These are phyloP conservation scores for Malus hybrid DNA, from an alignment of 331 rosid species.

Conservation along the genomic window DNA sequence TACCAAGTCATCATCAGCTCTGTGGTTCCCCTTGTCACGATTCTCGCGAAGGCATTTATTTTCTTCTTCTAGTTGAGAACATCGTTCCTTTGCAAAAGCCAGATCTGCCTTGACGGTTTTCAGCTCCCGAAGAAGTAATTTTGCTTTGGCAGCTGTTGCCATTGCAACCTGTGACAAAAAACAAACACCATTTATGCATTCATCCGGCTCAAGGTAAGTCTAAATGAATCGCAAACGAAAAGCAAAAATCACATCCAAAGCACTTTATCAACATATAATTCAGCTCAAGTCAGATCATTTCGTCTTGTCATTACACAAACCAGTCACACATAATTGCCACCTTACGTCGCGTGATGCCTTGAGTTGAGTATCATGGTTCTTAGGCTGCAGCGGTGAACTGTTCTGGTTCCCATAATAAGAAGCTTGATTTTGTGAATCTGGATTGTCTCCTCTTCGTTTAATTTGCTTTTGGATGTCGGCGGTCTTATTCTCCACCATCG, in stretches of 20 bases:
- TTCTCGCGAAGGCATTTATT: conserved; percentile 74
- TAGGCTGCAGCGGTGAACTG: conserved; percentile 34
- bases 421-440: conserved; percentile 24
- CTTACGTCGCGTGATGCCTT: conserved; percentile 99
- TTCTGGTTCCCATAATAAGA: conserved; percentile 9
- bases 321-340: conserved; percentile 67
- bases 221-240: not conserved
- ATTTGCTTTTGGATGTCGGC: conserved; percentile 76
- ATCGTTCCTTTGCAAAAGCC: conserved; percentile 83
- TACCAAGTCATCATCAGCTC: conserved; percentile 95
- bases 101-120: conserved; percentile 94
- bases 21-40: conserved; percentile 60
- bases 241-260: not conserved
- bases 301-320: conserved; percentile 10
- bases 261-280: not conserved
- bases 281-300: not conserved
- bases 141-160: conserved; percentile 99
- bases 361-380: conserved; percentile 69
- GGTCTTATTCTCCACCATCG: conserved; percentile 72
- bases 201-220: conserved; percentile 4
- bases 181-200: conserved; percentile 22
- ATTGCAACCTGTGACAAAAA: conserved; percentile 65
- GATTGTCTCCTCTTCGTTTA: conserved; percentile 42
- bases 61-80: conserved; percentile 95
- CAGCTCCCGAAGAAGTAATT: conserved; percentile 85